Evolutionary conservation across 352 stramenopile species (phyloP).

Genomic region (Phytopythium helicoides): DNA sequence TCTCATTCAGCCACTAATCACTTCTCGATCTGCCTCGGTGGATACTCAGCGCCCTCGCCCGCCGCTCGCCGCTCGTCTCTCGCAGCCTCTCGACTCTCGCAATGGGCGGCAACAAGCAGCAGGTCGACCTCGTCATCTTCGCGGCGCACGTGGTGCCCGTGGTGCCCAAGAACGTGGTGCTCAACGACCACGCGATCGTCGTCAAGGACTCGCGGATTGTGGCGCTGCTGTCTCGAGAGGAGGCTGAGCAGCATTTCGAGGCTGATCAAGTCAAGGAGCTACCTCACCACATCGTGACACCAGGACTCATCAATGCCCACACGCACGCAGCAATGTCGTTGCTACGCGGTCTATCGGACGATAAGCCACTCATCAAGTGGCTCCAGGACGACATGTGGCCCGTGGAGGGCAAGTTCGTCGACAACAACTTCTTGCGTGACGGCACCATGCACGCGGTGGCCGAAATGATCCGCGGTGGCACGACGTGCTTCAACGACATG

Average conservation of each 20-base stretch:
- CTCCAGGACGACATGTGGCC: conserved; percentile 85
- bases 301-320: conserved; percentile 86
- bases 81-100: neutral
- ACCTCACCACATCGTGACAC: conserved; percentile 69
- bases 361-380: conserved; percentile 85
- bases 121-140: conserved; percentile 72
- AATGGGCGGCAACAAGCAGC: conserved; percentile 23
- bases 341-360: conserved; percentile 82
- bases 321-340: conserved; percentile 87
- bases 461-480: conserved; percentile 87
- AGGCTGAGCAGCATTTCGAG: conserved; percentile 50
- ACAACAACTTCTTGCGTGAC: conserved; percentile 64
- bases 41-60: no score
- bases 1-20: no score
- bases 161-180: conserved; percentile 62
- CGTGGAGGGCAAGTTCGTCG: conserved; percentile 73
- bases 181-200: conserved; percentile 76
- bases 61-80: no score
- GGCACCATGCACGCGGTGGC: conserved; percentile 73
- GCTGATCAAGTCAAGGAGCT: conserved; percentile 42
- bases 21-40: no score
- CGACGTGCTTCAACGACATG: conserved; percentile 92
- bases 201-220: conserved; percentile 67
- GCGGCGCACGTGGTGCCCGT: conserved; percentile 83
- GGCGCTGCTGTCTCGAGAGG: conserved; percentile 58